Evolutionary conservation across 2,329 filamentous ascomycete genomes (phyloP).

Genomic region (Mycosphaerella arachidis): DNA sequence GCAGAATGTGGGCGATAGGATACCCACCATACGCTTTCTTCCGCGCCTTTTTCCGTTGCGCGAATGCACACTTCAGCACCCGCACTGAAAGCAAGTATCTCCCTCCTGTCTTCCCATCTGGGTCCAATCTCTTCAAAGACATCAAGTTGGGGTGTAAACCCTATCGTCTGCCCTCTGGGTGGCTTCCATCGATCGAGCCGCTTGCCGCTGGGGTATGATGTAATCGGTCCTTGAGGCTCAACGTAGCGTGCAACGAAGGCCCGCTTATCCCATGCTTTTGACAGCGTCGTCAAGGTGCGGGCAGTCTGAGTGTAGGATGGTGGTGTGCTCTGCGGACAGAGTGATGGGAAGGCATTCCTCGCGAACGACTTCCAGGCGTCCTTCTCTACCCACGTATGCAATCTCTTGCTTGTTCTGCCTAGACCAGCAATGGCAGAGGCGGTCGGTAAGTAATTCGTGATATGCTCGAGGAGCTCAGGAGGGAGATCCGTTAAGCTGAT

Average conservation of each 20-base stretch:
- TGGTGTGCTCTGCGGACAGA: constrained; percentile 28
- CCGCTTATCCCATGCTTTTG: constrained; percentile 54
- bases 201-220: constrained; percentile 25
- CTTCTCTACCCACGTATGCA: constrained; percentile 44
- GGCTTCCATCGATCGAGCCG: constrained; percentile 37
- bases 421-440: constrained; percentile 43
- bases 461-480: constrained; percentile 36
- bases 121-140: constrained; percentile 27
- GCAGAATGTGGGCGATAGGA: constrained; percentile 50
- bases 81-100: constrained; percentile 58
- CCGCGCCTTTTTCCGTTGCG: constrained; percentile 36
- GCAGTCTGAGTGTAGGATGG: constrained; percentile 48
- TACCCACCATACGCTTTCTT: constrained; percentile 40
- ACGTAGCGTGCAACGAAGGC: constrained; percentile 54
- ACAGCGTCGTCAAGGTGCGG: constrained; percentile 52
- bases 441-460: constrained; percentile 41
- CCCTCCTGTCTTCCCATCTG: constrained; percentile 48
- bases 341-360: constrained; percentile 44
- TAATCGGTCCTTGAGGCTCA: constrained; percentile 39
- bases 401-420: constrained; percentile 42
- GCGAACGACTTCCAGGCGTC: constrained; percentile 48
- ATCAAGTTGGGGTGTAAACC: constrained; percentile 49
- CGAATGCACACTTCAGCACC: constrained; percentile 53
- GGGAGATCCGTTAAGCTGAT: constrained; percentile 34
- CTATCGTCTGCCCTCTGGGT: constrained; percentile 50